Base-by-base conservation (phyloP, 352 stramenopile species). In the Pythium phragmitis region DNA sequence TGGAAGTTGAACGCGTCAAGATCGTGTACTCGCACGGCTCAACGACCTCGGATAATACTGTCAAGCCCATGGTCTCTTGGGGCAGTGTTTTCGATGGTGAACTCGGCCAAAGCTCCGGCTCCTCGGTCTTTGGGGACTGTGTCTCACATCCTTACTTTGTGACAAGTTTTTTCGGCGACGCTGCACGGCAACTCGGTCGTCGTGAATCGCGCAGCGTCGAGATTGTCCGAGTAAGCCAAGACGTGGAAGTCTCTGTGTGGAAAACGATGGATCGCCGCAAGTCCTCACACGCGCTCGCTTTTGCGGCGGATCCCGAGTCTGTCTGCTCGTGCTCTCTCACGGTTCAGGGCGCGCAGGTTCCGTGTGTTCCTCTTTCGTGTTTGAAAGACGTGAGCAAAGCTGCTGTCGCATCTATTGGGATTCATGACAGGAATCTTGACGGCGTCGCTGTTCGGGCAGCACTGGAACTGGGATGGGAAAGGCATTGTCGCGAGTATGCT, bases 111-210 rank as follows among this genome's bases (percentile, higher is more conserved):
- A 26, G 55, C 9, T 60, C 48, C 6, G 46, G 11, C 12, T 45
- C 63, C 6, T 55, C 57, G 4, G 47, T 70, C 30, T 77, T 87
- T 50, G 75, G 66, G 5, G 75, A 85, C 33, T 89, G 76, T 49
- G 78, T 90, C 17, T 85, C 77, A 1, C 83, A 92, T 41, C 83
- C 83, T n/a, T 92, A 89, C 46, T 92, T 91, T 41, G 81, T 80
- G 16, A 74, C 70, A 26, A 85, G 80, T 30, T 92, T 92, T 53
- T 92, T 87, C 66, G 69, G 71, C 13, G 75, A 90, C 19, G 75
- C 85, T 60, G 74, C 75, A 19, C 72, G 70, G 16, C 68, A 73
- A 14, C 39, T 85, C 19, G 86, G 73, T 68, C 72, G 70, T 16
- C 70, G 73, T 17, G 73, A 87, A 56, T 72, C 73, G 5, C 72